Conservation (phyloP, 2,329 filamentous ascomycete species). For the Aureobasidium sp. region DNA sequence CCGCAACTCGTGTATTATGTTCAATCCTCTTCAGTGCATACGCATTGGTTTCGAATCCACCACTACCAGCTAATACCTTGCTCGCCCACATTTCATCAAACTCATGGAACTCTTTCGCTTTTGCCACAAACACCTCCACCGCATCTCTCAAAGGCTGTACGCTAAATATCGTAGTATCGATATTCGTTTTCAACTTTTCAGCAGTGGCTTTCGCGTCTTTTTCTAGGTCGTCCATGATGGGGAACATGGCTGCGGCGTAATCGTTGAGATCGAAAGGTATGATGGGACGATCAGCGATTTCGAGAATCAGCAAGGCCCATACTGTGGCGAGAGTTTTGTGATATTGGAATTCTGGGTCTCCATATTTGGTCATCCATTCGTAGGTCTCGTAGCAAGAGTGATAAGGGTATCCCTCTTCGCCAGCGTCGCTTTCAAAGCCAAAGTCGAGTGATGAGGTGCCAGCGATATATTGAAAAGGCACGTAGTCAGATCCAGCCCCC, state of each 20-base stretch:
- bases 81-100: slow-evolving; percentile 86
- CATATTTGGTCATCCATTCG: slow-evolving; percentile 84
- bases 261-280: slow-evolving; percentile 53
- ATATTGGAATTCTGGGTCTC: slow-evolving; percentile 70
- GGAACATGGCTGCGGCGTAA: slow-evolving; percentile 61
- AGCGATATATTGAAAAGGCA: slow-evolving; percentile 59
- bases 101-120: slow-evolving; percentile 71
- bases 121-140: slow-evolving; percentile 63
- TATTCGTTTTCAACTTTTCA: slow-evolving; percentile 27
- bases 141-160: slow-evolving; percentile 70
- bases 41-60: slow-evolving; percentile 78
- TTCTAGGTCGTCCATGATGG: slow-evolving; percentile 74
- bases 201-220: slow-evolving; percentile 59
- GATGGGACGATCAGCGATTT: slow-evolving; percentile 52
- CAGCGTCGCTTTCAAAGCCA: slow-evolving; percentile 42
- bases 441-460: slow-evolving; percentile 55
- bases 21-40: slow-evolving; percentile 73
- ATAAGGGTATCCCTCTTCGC: slow-evolving; percentile 73
- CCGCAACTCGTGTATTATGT: slow-evolving; percentile 82
- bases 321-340: slow-evolving; percentile 57
- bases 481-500: slow-evolving; percentile 59
- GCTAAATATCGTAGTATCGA: slow-evolving; percentile 46
- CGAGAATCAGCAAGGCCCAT: slow-evolving; percentile 50
- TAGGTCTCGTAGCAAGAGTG: slow-evolving; percentile 89
- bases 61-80: slow-evolving; percentile 68